Base-by-base conservation (phyloP, 768 basidiomycete species). In the Kwoniella europaea region DNA sequence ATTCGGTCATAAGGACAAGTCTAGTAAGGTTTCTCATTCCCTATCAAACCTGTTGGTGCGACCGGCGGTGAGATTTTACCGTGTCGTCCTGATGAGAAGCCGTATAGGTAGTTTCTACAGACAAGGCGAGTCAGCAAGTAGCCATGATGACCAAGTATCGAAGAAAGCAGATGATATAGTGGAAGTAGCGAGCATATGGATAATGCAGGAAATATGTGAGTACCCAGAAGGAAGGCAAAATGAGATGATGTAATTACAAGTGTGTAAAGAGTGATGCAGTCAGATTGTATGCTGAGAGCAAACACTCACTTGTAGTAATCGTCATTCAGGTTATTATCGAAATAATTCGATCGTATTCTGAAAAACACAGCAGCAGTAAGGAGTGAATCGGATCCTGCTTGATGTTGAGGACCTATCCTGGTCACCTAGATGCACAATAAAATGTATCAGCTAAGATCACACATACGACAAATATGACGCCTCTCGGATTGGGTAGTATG, bases 381-480 rank as follows among this genome's bases (percentile, higher is more conserved):
- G 53, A 98, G 90, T 15, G 92, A 93, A 82, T 98, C 97, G n/a
- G 93, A 95, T 15, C 97, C 96, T 10, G 96, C 94, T 85, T 97
- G 96, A 84, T 97, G 94, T 66, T 93, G 92, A 22, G 90, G 88
- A 5, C 93, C 94, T 83, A 94, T 92, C 55, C 95, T 89, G 84
- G 90, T 86, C 35, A 97, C 91, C 94, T 96, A 78, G 53, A 35
- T 22, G 43, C 52, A 24, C 24, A 13, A 16, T 22, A 64, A 4
- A 20, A 12, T 20, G 27, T 27, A 2, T 27, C 55, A 22, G 27
- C 27, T 57, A 57, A 13, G n/a, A 12, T 10, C 27, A 12, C 20
- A 57, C 55, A 22, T 12, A 58, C 24, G 57, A 58, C n/a, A n/a
- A 55, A 15, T 55, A n/a, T 27, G 27, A 27, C 27, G 50, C 50